These are phyloP conservation scores for Urostyla sp. DNA, from an alignment of 73 alveolate genomes.

Conservation along the genomic window DNA sequence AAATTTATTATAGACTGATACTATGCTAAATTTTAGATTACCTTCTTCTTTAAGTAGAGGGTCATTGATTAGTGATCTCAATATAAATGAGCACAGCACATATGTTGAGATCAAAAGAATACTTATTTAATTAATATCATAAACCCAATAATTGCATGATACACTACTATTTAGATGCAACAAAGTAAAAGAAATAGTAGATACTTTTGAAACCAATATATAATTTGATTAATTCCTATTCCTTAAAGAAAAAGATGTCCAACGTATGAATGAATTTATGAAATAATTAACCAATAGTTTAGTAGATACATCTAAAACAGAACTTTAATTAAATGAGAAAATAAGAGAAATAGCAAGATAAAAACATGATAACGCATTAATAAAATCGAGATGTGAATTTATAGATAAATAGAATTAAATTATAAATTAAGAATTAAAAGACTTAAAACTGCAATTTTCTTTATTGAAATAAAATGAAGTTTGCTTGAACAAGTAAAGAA, in stretches of 20 bases:
- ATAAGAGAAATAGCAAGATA: conserved; percentile 58
- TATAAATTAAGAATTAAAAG: conserved; percentile 20
- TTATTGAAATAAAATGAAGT: conserved; percentile 24
- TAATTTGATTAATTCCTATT: conserved; percentile 53
- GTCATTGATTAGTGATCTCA: no score
- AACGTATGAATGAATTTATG: conserved; percentile 29
- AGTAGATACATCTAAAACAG: conserved; percentile 55
- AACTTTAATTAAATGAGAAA: conserved; percentile 39
- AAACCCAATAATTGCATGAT: conserved; percentile 37
- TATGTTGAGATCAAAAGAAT: conserved; percentile 2
- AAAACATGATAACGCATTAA: conserved; percentile 46
- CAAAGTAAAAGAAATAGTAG: conserved; percentile 59
- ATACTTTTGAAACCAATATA: conserved; percentile 42
- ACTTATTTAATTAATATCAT: neutral
- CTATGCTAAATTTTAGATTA: no score
- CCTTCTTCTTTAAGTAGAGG: no score
- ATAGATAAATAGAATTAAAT: conserved; percentile 1
- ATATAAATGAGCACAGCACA: no score
- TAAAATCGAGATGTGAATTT: conserved; percentile 14
- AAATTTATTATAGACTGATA: no score
- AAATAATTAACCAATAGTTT: conserved; percentile 46
- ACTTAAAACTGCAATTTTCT: conserved; percentile 13
- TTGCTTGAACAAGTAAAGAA: conserved; percentile 17
- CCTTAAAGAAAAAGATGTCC: conserved; percentile 54
- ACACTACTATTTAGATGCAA: conserved; percentile 46